These are phyloP conservation scores for Amphibolis antarctica DNA, from an alignment of 106 monocot genomes.

Conservation along the genomic window DNA sequence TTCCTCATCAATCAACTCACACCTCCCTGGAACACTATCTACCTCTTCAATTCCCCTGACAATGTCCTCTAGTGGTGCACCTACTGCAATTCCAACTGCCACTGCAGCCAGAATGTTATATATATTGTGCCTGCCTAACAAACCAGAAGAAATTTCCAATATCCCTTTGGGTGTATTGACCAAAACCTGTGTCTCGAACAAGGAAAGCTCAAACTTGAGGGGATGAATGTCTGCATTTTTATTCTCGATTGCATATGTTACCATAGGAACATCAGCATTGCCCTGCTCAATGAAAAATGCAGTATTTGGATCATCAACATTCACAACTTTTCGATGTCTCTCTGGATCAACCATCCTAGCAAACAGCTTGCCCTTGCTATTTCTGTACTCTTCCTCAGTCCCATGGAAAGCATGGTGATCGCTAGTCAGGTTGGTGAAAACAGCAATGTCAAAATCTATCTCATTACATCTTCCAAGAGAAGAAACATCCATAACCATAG, in stretches of 20 bases:
- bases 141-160: conserved; percentile 85
- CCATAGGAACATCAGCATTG: conserved; percentile 67
- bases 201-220: conserved; percentile 68
- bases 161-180: conserved; percentile 83
- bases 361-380: conserved; percentile 56
- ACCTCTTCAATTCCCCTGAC: conserved; percentile 91
- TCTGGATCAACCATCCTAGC: conserved; percentile 79
- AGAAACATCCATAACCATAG: conserved; percentile 30
- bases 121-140: conserved; percentile 71
- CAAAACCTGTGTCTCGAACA: conserved; percentile 84
- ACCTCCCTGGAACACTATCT: conserved; percentile 87
- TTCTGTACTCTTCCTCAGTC: conserved; percentile 56
- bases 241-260: conserved; percentile 75
- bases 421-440: conserved; percentile 63
- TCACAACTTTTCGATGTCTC: conserved; percentile 74
- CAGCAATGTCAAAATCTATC: conserved; percentile 87
- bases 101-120: conserved; percentile 88
- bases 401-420: conserved; percentile 44
- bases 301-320: conserved; percentile 81
- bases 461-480: conserved; percentile 44
- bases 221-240: conserved; percentile 75
- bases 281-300: conserved; percentile 54
- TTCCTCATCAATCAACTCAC: conserved; percentile 83
- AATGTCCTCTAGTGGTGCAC: conserved; percentile 75
- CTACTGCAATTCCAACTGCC: conserved; percentile 81